Evolutionary conservation across 345 rosid genomes (phyloP), one percentile per base, ranked within the genome.

Genomic region (Litchi chinensis): DNA sequence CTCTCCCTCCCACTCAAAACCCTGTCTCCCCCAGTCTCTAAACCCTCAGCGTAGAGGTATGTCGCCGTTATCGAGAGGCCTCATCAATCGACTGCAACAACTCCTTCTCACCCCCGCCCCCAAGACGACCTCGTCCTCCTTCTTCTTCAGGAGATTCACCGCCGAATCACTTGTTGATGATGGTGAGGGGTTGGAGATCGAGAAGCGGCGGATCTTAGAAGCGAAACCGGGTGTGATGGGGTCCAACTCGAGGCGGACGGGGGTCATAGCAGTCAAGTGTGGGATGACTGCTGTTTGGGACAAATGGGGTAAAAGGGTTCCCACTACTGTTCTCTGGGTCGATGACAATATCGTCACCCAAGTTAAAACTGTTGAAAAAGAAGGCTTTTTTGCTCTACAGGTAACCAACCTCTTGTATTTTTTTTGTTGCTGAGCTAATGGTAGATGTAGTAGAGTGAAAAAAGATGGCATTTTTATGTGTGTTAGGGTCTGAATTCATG

Each of bases 251-350:
- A 90, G n/a, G 85, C 91, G 97, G 24, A 88, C 97, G 1, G 98
- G 98, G 74, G 48, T 96, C 76, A 91, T 96, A 18, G 99, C 98
- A 13, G 89, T 96, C 71, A 94, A 96, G 82, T 91, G 93, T 74
- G 98, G 98, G 32, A 94, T 96, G 98, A 84, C 94, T 12, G 98
- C 94, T 57, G 83, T 82, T 46, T 94, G 98, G 99, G 93, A 96
- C 80, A 96, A 96, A 87, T 96, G 99, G 99, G 99, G 97, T 52
- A 88, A 88, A 46, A 91, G 94, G 88, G 81, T 96, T 79, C 99
- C 98, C 15, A 65, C 88, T 52, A 85, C 92, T 63, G 76, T 96
- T 13, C 92, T 96, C 11, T 94, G 95, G 95, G 93, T 91, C 9
- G 98, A 96, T 77, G 95, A 94, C 68, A 96, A 94, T 79, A 88